Percentiles rank a stretch among this genome's conserved stretches.
phyloP scores from a whole-genome alignment of 352 stramenopile genomes.

The Pythium sp. region DNA sequence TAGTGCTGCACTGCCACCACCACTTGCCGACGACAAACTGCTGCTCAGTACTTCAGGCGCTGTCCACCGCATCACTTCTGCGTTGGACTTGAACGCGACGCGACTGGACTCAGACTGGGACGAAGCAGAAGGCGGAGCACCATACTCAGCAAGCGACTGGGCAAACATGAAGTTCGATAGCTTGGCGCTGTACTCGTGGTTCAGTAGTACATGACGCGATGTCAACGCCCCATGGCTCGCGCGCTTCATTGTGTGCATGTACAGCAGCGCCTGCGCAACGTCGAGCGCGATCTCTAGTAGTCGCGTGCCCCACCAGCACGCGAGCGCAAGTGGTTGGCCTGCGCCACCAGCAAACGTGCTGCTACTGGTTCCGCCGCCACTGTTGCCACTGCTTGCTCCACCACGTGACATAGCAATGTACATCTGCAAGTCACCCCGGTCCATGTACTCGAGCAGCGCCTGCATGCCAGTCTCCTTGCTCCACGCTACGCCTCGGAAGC shows the following conservation, averaged over 20 bases:
- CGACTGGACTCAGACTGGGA: not conserved
- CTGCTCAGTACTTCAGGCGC: constrained; percentile 23
- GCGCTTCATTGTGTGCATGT: constrained; percentile 29
- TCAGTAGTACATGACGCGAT: constrained; percentile 28
- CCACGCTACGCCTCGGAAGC: constrained; percentile 25
- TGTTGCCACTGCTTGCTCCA: not conserved
- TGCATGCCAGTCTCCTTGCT: constrained; percentile 15
- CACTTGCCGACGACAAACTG: constrained; percentile 3
- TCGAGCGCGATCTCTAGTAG: constrained; percentile 21
- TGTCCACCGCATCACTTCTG: constrained; percentile 2
- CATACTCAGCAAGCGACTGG: constrained; percentile 14
- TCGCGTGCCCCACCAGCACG: constrained; percentile 17
- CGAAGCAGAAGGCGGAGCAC: constrained; percentile 16
- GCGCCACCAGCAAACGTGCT: not conserved
- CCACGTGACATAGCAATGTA: constrained; percentile 18
- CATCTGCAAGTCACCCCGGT: constrained; percentile 23
- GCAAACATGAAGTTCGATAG: constrained; percentile 17
- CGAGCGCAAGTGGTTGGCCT: constrained; percentile 14
- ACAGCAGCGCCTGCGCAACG: constrained; percentile 24
- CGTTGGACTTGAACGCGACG: not conserved
- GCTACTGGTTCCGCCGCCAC: not conserved
- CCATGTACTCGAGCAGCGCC: constrained; percentile 30
- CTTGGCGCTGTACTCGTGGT: constrained; percentile 23
- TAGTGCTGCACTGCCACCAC: constrained; percentile 16
- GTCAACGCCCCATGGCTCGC: constrained; percentile 50